Evolutionary conservation across 306 rosid genomes (phyloP), one percentile per base, ranked within the genome.

Genomic region (Quillaja saponaria): DNA sequence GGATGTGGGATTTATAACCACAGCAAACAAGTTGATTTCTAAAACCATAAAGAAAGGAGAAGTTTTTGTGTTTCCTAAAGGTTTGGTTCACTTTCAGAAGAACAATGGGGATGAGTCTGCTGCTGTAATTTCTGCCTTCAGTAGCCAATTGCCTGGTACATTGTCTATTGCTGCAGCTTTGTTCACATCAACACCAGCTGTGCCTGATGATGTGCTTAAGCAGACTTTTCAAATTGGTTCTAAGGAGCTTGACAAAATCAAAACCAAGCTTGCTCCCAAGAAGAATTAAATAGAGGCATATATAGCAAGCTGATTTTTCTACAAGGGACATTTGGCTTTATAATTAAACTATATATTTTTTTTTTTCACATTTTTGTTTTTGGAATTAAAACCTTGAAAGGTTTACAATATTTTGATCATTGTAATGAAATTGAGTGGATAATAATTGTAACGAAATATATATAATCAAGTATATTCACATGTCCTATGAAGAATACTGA

Each of bases 141-240:
- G 44, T 38, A 82, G 84, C 69, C 87, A 82, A 53, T 76, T 78
- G 0, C 87, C 84, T 31, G 84, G 87, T 10, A 78, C 84, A 6
- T 50, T 78, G 44, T 51, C 81, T 2, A 13, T 82, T 0, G 72
- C 84, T 18, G 64, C 72, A 1, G 66, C 87, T 18, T 68, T 82
- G 11, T 82, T 82, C 39, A 56, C 57, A 0, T 71, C 87, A 13
- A 71, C 66, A 41, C 87, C 81, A 10, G 6, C 64, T 37, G 81
- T 78, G 46, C 75, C 81, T 16, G 77, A 65, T 59, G 50, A 56
- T 28, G 84, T 82, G 3, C 76, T 82, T 53, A 8, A 79, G 0
- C 72, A 68, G 13, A 49, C 87, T 3, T 82, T 78, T 38, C 87
- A 82, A 64, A 73, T 82, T 69, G 75, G 59, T 60, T 14, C 61